Evolutionary conservation across 768 basidiomycete genomes (phyloP).

Genomic region (Paxillus rubicundulus): DNA sequence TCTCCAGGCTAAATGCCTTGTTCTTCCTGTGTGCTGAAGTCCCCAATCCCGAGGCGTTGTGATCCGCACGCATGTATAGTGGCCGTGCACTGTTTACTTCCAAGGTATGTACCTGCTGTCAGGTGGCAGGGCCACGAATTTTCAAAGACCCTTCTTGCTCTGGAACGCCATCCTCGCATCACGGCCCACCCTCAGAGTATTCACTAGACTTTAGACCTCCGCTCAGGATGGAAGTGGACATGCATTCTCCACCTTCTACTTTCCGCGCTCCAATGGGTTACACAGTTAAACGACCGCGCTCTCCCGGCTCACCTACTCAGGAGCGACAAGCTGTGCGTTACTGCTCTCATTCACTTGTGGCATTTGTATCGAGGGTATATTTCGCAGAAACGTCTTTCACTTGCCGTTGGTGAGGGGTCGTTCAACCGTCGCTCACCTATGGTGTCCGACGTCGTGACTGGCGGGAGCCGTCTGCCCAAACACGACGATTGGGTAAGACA

Average conservation of each 20-base stretch:
- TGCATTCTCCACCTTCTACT: slow-evolving; percentile 42
- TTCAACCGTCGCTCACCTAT: slow-evolving; percentile 31
- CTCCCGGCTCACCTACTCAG: slow-evolving; percentile 47
- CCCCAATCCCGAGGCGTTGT: too few species aligned
- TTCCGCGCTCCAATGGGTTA: slow-evolving; percentile 38
- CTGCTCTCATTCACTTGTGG: not conserved
- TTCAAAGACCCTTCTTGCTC: not conserved
- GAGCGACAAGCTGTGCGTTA: slow-evolving; percentile 54
- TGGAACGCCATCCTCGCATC: not conserved
- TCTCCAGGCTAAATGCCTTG: not conserved
- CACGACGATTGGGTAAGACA: slow-evolving; percentile 78
- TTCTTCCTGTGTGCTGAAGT: not conserved
- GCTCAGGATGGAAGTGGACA: slow-evolving; percentile 55
- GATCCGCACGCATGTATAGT: too few species aligned
- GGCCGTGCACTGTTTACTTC: too few species aligned
- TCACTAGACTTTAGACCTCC: not conserved
- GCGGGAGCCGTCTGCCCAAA: slow-evolving; percentile 32
- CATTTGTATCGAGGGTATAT: not conserved
- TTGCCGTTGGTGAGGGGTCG: slow-evolving; percentile 36
- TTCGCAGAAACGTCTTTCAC: slow-evolving; percentile 56
- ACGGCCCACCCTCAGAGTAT: not conserved
- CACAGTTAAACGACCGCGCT: slow-evolving; percentile 55
- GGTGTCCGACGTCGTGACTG: slow-evolving; percentile 14
- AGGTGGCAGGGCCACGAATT: too few species aligned
- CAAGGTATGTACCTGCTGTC: too few species aligned